A percentile compares a stretch with the other conserved stretches of the same genome.
Evolutionary conservation across 352 stramenopile genomes (phyloP).

Genomic region (Plasmopara viticola): DNA sequence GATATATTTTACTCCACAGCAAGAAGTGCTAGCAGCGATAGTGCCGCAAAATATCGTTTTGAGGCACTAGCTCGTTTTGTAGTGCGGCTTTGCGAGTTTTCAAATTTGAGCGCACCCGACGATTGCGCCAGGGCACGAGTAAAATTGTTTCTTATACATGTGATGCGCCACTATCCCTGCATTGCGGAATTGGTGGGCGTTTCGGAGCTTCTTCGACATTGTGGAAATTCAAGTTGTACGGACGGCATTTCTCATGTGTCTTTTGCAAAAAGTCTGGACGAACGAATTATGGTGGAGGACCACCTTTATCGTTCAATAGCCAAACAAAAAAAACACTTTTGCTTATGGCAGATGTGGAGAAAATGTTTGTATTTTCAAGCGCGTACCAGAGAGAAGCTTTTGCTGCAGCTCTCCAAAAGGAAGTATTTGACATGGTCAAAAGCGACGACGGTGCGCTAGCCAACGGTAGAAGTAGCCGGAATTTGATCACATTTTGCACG

Average conservation of each 20-base stretch:
- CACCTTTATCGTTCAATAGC: slow-evolving; percentile 16
- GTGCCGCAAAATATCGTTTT: slow-evolving; percentile 22
- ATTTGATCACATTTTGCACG: slow-evolving; percentile 50
- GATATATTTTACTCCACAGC: slow-evolving; percentile 38
- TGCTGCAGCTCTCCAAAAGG: slow-evolving; percentile 25
- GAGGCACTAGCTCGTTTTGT: slow-evolving; percentile 28
- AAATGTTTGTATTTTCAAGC: slow-evolving; percentile 38
- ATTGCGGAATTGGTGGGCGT: slow-evolving; percentile 16
- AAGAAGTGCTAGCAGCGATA: neutral
- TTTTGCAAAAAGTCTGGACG: slow-evolving; percentile 17
- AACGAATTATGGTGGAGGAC: slow-evolving; percentile 14
- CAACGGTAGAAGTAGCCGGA: slow-evolving; percentile 12
- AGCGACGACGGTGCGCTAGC: neutral
- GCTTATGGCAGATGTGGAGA: slow-evolving; percentile 40
- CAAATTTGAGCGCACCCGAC: slow-evolving; percentile 20
- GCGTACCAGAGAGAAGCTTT: slow-evolving; percentile 31
- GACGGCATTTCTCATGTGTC: slow-evolving; percentile 4
- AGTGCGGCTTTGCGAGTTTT: slow-evolving; percentile 24
- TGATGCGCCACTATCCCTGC: slow-evolving; percentile 26
- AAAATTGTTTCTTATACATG: slow-evolving; percentile 26
- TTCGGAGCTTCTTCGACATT: slow-evolving; percentile 17
- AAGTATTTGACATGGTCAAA: slow-evolving; percentile 12
- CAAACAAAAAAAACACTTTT: slow-evolving; percentile 47
- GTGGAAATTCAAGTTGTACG: slow-evolving; percentile 4
- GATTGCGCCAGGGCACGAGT: slow-evolving; percentile 20